Evolutionary conservation across 805 yeast species (phyloP), one percentile per base, ranked within the genome.

Genomic region (Blastobotrys robertii): DNA sequence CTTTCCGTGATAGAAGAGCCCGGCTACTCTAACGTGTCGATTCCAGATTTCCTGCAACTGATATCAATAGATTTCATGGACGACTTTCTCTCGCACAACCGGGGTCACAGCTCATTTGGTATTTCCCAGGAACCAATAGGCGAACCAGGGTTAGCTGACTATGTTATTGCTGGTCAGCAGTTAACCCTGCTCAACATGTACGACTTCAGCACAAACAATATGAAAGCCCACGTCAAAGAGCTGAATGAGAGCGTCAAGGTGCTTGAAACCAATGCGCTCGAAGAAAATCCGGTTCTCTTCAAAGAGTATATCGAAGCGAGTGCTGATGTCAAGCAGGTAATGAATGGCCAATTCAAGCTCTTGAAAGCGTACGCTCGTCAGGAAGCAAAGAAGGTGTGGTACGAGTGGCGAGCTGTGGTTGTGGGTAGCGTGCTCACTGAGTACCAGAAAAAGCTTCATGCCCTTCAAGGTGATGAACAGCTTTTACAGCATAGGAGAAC

Each of bases 341-440:
- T 76, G 67, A 68, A 66, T 31, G 59, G 69, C n/a, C 73, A 73
- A 46, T 66, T 78, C 39, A 70, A 68, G 45, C 45, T 70, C 9
- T 60, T 78, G 35, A 75, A 76, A 52, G 71, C 67, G 28, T 72
- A 60, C 45, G 67, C 83, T 1, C 64, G 76, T 28, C 63, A 69
- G 28, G 74, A 73, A 51, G 75, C 84, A 0, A 67, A 65, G 45
- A 69, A 67, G 32, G 71, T 72, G 0, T 79, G 84, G 84, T 74
- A 73, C 50, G 72, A 69, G 39, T 79, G 85, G 86, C 62, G 84
- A 46, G 55, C 64, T 9, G 74, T 74, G 47, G 67, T 77, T 38
- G 53, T 73, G 4, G 62, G 64, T 16, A 77, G 74, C 34, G 61
- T 78, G 11, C 52, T 69, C 29, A 56, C 50, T n/a, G 60, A 50